A percentile compares a stretch with the other conserved stretches of the same genome.
Evolutionary conservation across 371 early-diverging fungal species (phyloP).

Genomic region (Syncephalastrum racemosum): DNA sequence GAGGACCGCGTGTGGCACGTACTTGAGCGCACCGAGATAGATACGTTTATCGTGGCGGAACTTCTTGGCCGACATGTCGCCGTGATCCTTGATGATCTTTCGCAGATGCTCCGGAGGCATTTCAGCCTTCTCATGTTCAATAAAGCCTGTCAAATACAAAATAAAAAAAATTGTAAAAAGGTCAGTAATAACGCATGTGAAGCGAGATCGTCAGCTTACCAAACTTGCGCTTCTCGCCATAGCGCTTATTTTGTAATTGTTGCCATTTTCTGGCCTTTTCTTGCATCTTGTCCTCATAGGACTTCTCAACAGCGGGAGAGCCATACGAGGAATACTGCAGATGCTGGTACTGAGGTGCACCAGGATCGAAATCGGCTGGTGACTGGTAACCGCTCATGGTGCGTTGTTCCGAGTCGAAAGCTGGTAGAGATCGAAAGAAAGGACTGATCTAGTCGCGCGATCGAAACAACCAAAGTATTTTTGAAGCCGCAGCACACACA

Average conservation of each 20-base stretch:
- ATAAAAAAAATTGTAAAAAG: constrained; percentile 8
- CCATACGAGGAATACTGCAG: too few species aligned
- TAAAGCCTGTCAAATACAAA: constrained; percentile 45
- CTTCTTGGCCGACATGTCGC: constrained; percentile 98
- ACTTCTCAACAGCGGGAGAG: constrained; percentile 24
- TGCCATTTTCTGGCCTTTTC: constrained; percentile 90
- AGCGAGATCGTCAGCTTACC: constrained; percentile 50
- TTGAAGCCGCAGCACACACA: too few species aligned
- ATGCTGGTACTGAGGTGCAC: too few species aligned
- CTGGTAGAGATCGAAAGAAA: too few species aligned
- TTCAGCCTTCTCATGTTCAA: constrained; percentile 80
- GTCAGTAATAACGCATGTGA: constrained; percentile 7
- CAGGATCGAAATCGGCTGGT: too few species aligned
- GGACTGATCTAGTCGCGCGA: too few species aligned
- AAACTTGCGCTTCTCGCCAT: constrained; percentile 91
- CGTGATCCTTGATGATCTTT: constrained; percentile 96
- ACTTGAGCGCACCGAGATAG: constrained; percentile 97
- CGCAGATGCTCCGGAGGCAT: constrained; percentile 98
- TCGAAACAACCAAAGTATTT: too few species aligned
- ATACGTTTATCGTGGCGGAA: constrained; percentile 96
- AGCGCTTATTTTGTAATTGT: constrained; percentile 87
- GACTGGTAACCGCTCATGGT: too few species aligned
- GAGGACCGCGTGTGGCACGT: constrained; percentile 97
- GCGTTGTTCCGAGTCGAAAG: too few species aligned
- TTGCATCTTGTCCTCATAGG: constrained; percentile 59